phyloP scores from a whole-genome alignment of 805 yeast genomes.

The Yarrowia sp. region DNA sequence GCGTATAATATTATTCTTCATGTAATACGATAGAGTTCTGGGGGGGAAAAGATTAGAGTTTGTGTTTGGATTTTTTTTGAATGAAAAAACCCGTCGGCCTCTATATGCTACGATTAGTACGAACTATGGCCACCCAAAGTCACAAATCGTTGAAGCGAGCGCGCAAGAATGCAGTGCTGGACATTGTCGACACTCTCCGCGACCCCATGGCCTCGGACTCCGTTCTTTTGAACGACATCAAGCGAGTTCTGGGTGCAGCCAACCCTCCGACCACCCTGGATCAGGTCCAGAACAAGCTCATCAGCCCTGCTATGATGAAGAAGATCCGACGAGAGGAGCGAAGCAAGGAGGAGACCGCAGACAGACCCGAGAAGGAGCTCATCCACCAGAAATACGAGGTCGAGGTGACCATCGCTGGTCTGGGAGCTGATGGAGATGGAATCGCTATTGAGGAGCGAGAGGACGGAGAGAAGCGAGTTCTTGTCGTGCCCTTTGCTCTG shows the following conservation, averaged over 20 bases:
- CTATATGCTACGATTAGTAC: conserved; percentile 8
- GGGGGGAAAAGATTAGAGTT: background rate
- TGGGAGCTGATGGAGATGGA: conserved; percentile 86
- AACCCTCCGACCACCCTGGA: background rate
- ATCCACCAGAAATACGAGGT: conserved; percentile 30
- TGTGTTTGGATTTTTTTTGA: background rate
- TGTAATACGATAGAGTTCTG: conserved; percentile 10
- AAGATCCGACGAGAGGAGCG: conserved; percentile 5
- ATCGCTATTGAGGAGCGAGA: conserved; percentile 20
- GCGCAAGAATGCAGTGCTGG: conserved; percentile 16
- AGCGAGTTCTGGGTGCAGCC: conserved; percentile 30
- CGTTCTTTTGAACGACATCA: conserved; percentile 70
- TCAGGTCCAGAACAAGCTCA: conserved; percentile 15
- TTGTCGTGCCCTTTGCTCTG: conserved; percentile 78
- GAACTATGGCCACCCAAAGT: conserved; percentile 23
- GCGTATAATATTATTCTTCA: background rate
- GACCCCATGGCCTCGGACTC: conserved; percentile 84
- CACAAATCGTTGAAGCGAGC: conserved; percentile 18
- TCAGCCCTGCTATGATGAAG: conserved; percentile 8
- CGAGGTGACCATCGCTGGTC: conserved; percentile 54
- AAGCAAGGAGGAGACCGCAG: background rate
- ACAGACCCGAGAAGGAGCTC: conserved; percentile 6
- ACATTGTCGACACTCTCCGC: background rate
- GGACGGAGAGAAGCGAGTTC: conserved; percentile 45
- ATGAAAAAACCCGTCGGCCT: background rate